A percentile compares a stretch with the other conserved stretches of the same genome.
Evolutionary conservation across 1,284 basidiomycete genomes (phyloP).

Genomic region (Volvariella volvacea): DNA sequence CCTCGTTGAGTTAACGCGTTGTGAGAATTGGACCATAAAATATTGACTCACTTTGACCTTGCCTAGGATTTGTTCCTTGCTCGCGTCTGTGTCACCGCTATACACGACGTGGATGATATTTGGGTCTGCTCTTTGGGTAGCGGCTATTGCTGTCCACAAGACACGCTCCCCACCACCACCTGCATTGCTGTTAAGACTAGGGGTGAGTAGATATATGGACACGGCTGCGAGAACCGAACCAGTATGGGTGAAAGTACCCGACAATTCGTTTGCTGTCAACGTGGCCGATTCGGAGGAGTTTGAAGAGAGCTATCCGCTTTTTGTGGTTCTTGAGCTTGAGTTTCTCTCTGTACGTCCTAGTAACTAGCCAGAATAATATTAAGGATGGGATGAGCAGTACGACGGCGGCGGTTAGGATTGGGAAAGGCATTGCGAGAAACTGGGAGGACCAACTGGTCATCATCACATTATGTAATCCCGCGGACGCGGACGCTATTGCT

Average conservation of each 20-base stretch:
- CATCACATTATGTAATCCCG: too few species aligned
- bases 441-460: too few species aligned
- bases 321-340: slow-evolving; percentile 17
- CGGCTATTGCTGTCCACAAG: slow-evolving; percentile 86
- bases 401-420: too few species aligned
- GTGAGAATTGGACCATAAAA: slow-evolving; percentile 5
- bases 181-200: slow-evolving; percentile 74
- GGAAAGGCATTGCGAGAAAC: too few species aligned
- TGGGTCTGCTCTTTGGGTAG: slow-evolving; percentile 70
- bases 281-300: slow-evolving; percentile 17
- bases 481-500: too few species aligned
- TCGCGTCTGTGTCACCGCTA: slow-evolving; percentile 78
- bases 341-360: neutral
- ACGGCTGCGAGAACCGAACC: slow-evolving; percentile 43
- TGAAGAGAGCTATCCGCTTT: slow-evolving; percentile 16
- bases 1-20: neutral
- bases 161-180: slow-evolving; percentile 97
- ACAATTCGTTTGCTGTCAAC: slow-evolving; percentile 40
- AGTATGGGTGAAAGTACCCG: slow-evolving; percentile 95
- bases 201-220: slow-evolving; percentile 14
- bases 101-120: slow-evolving; percentile 82
- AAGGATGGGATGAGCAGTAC: slow-evolving; percentile 1
- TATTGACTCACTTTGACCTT: slow-evolving; percentile 80
- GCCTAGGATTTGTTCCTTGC: slow-evolving; percentile 76
- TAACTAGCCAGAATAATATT: neutral